Base-by-base conservation (phyloP, 768 basidiomycete genomes). In the Paxillus involutus region DNA sequence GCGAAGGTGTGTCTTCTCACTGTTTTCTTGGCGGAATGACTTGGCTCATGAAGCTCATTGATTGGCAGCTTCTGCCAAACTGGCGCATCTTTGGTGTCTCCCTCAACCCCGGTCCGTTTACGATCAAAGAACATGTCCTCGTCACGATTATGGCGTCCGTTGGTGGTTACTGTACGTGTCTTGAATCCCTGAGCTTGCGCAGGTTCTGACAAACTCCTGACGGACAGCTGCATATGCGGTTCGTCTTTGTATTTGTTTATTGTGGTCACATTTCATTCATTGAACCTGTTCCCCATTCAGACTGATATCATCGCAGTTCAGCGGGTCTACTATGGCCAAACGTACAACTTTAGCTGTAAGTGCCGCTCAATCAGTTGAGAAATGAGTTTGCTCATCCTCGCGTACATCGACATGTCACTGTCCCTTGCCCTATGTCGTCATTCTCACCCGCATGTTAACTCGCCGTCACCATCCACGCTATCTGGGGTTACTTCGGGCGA, bases 221-320 rank as follows among this genome's bases (percentile, higher is more conserved):
- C 16, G 6, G 37, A 58, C 41, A 69, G 74, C 73, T 53, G 81
- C 82, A 3, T 84, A 84, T 59, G 81, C 81, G 43, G 68, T 70
- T 53, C 13, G 66, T 17, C 42, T 36, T 2, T 10, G 8, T 41
- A 8, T 11, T 43, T n/a, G 5, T 41, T 45, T 5, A 7, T 3
- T 30, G 21, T 39, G 5, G 1, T 5, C 4, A 3, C 14, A 6
- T 36, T 14, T 46, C 10, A 36, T 9, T 21, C 17, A 55, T 3
- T 26, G 3, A 37, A 10, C 32, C 0, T 48, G 19, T 26, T 43
- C 13, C 12, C 11, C 16, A 16, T 59, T 14, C 52, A 74, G 63
- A 89, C 87, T 8, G 88, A 90, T 57, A 82, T 91, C 40, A 65
- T 89, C 39, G 86, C 86, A 1, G 88, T 91, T 3, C 88, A 91